Evolutionary conservation across 2,329 filamentous ascomycete genomes (phyloP).

Genomic region (Beauveria australis): DNA sequence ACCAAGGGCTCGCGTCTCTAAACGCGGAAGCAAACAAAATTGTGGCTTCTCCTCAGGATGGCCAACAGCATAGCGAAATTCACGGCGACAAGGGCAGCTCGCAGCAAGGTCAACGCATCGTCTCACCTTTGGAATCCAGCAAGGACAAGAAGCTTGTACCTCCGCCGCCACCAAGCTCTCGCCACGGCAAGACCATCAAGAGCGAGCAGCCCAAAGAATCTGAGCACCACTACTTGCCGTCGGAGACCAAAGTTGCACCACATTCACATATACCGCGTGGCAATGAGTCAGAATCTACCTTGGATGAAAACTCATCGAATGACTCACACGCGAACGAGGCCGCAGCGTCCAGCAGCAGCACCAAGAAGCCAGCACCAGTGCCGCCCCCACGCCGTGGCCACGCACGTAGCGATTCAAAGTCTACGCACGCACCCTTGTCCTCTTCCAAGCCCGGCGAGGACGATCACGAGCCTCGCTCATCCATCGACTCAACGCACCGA

Average conservation of each 20-base stretch:
- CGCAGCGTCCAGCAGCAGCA: conserved; percentile 21
- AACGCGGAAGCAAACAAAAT: conserved; percentile 5
- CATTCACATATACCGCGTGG: neutral
- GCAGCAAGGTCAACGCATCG: neutral
- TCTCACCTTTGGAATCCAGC: conserved; percentile 14
- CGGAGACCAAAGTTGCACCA: neutral
- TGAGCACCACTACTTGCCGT: neutral
- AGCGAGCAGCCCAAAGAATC: conserved; percentile 25
- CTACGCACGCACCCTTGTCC: conserved; percentile 10
- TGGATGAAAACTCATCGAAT: conserved; percentile 18
- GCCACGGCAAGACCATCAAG: conserved; percentile 68
- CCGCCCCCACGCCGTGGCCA: conserved; percentile 44
- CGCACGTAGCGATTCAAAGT: conserved; percentile 36
- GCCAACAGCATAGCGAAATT: neutral
- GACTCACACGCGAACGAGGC: conserved; percentile 18
- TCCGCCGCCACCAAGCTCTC: conserved; percentile 64
- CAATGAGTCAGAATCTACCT: neutral
- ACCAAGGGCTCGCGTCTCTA: neutral
- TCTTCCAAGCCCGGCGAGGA: conserved; percentile 20
- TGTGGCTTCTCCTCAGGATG: neutral
- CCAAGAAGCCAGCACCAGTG: conserved; percentile 37
- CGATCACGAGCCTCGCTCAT: conserved; percentile 37
- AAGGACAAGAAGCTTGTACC: conserved; percentile 53
- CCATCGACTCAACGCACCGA: conserved; percentile 39
- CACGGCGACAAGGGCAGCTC: neutral